Percentiles rank a stretch among this genome's conserved stretches.
Conservation (phyloP, 257 asterid species). For the Euphrasia confusa region DNA sequence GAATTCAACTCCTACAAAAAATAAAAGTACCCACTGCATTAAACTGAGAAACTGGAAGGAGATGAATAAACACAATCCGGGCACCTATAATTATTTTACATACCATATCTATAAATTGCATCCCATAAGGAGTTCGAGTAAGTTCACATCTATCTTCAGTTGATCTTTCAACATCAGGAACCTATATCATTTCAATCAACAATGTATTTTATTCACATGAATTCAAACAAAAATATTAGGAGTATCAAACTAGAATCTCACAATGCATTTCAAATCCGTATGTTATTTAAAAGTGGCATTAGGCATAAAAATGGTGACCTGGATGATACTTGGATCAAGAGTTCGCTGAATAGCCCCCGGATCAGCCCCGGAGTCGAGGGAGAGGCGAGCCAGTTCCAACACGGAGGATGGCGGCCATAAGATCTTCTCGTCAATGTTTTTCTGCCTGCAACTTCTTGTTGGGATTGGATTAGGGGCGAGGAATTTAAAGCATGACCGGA, state of each 20-base stretch:
- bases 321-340: conserved; percentile 63
- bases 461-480: conserved; percentile 44
- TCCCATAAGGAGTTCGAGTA: conserved; percentile 71
- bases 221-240: too few species aligned
- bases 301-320: conserved; percentile 31
- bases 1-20: conserved; percentile 75
- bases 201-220: too few species aligned
- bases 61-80: neutral
- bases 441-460: conserved; percentile 24
- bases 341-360: conserved; percentile 65
- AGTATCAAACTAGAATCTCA: too few species aligned
- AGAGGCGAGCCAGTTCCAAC: conserved; percentile 79
- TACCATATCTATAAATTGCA: conserved; percentile 66
- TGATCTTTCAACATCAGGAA: conserved; percentile 84
- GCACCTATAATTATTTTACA: neutral
- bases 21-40: conserved; percentile 23
- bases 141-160: conserved; percentile 66
- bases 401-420: conserved; percentile 72
- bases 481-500: conserved; percentile 66
- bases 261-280: too few species aligned
- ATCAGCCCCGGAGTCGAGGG: conserved; percentile 76
- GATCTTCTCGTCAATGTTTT: conserved; percentile 41
- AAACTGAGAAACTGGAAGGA: conserved; percentile 15
- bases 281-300: neutral
- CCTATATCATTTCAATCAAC: conserved; percentile 43